Conservation (phyloP, 169 alveolate species). For the Plasmodium gallinaceum region DNA sequence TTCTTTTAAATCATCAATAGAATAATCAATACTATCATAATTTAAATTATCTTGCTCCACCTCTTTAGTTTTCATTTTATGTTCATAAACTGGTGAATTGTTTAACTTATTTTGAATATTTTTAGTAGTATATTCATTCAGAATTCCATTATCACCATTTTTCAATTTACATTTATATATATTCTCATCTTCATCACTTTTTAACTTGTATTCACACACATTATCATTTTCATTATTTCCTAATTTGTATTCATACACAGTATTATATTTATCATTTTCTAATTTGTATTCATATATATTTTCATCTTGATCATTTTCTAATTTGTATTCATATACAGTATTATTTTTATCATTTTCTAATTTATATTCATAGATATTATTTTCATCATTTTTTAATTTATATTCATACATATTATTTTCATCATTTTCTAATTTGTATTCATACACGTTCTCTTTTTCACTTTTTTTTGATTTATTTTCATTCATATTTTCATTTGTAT, state of each 20-base stretch:
- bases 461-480: background rate
- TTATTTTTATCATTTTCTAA: background rate
- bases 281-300: slow-evolving; percentile 1
- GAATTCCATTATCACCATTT: background rate
- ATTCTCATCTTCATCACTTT: background rate
- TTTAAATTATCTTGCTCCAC: background rate
- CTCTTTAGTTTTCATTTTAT: background rate
- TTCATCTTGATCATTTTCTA: background rate
- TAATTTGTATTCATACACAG: slow-evolving; percentile 21
- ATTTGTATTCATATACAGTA: background rate
- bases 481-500: background rate
- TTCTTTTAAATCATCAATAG: slow-evolving; percentile 48
- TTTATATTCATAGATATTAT: slow-evolving; percentile 21
- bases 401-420: background rate
- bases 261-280: background rate
- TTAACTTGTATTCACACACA: slow-evolving; percentile 1
- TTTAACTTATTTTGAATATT: background rate
- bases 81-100: background rate
- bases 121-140: background rate
- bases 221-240: background rate
- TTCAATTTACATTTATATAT: slow-evolving; percentile 1
- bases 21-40: slow-evolving; percentile 1
- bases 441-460: background rate
- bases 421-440: background rate
- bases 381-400: background rate